These are phyloP conservation scores for Termitomyces sp. DNA, from an alignment of 768 basidiomycete genomes.

Conservation along the genomic window DNA sequence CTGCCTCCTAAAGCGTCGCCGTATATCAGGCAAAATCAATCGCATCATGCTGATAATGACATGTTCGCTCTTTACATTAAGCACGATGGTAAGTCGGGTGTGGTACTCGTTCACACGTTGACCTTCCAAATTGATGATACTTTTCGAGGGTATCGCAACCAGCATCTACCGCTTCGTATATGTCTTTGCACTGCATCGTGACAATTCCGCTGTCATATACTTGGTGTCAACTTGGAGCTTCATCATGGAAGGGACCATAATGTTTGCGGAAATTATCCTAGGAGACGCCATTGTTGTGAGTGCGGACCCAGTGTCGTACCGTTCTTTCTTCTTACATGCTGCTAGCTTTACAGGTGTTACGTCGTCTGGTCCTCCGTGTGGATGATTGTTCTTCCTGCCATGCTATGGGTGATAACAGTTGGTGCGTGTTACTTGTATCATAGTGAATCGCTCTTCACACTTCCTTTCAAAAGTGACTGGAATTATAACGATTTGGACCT, in stretches of 20 bases:
- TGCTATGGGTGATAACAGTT: background rate
- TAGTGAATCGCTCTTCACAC: background rate
- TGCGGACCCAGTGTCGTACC: background rate
- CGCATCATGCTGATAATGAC: background rate
- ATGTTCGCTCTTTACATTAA: background rate
- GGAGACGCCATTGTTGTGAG: slow-evolving; percentile 4
- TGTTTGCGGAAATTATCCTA: background rate
- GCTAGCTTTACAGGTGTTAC: background rate
- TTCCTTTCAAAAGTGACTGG: background rate
- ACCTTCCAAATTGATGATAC: too few relatives aligned
- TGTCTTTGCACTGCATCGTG: background rate
- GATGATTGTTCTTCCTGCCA: background rate
- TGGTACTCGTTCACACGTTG: too few relatives aligned
- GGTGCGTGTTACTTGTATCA: background rate
- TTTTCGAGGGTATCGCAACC: background rate
- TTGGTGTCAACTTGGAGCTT: background rate
- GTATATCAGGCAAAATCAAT: background rate
- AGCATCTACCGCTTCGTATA: background rate
- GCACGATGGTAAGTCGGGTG: background rate
- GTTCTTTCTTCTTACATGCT: background rate
- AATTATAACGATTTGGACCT: background rate
- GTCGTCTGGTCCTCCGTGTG: background rate
- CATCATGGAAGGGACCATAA: background rate
- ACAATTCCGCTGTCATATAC: background rate
- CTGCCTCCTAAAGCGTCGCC: background rate